phyloP scores from a whole-genome alignment of 129 eudicot genomes.

The Dittrichia graveolens region DNA sequence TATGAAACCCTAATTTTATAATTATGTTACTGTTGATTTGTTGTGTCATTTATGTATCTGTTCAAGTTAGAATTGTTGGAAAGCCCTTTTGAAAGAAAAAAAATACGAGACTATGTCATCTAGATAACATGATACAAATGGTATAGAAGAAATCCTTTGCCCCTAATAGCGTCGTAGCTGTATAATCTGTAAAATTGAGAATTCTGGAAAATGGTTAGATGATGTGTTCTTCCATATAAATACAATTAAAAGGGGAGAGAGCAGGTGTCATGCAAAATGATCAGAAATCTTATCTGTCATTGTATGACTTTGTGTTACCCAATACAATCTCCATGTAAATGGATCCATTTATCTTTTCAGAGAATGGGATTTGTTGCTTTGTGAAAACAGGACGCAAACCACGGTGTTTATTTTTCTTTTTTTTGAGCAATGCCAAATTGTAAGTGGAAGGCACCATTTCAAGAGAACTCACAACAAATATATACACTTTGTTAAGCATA shows the following conservation, averaged over 20 bases:
- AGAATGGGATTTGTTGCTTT: conserved; percentile 6
- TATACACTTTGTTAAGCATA: too few species aligned
- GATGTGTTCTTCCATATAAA: conserved; percentile 1
- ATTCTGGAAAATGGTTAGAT: not conserved
- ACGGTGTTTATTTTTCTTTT: too few species aligned
- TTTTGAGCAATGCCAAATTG: not conserved
- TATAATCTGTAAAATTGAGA: not conserved
- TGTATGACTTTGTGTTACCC: not conserved
- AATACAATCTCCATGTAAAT: not conserved
- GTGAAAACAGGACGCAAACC: not conserved
- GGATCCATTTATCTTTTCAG: not conserved
- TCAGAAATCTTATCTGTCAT: not conserved
- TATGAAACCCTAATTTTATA: conserved; percentile 24
- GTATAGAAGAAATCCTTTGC: not conserved
- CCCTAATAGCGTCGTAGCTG: not conserved
- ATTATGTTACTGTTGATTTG: conserved; percentile 2
- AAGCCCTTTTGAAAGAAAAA: not conserved
- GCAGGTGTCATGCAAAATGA: not conserved
- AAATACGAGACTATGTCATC: not conserved
- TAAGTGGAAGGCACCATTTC: not conserved
- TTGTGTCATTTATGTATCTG: conserved; percentile 1
- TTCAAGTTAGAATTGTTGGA: not conserved
- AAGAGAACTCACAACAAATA: not conserved
- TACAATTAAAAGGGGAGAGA: not conserved
- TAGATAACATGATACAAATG: conserved; percentile 15